phyloP scores from a whole-genome alignment of 139 green algal genomes.

The Ettlia oleoabundans region DNA sequence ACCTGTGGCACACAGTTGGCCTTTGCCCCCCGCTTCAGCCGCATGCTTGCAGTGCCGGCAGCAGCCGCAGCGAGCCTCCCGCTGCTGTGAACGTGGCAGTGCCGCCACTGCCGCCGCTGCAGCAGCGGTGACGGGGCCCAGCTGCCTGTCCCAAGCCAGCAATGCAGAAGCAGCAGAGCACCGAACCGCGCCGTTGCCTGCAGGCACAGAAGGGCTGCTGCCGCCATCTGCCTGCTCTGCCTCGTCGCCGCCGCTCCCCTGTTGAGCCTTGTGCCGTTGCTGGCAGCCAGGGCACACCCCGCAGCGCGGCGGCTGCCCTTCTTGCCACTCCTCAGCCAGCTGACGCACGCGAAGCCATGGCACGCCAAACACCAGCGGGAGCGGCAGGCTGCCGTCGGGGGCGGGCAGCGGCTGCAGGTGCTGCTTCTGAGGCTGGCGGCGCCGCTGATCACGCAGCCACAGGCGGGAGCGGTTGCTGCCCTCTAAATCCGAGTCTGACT shows the following conservation, averaged over 20 bases:
- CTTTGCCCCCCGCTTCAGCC: not conserved
- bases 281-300: slow-evolving; percentile 1
- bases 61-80: not conserved
- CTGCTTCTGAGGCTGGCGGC: not conserved
- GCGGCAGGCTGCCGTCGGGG: slow-evolving; percentile 16
- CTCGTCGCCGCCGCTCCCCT: not conserved
- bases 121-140: slow-evolving; percentile 17
- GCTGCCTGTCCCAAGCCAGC: slow-evolving; percentile 13
- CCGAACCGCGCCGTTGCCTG: not conserved
- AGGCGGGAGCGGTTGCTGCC: slow-evolving; percentile 23
- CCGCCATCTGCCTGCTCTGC: not conserved
- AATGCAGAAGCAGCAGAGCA: not conserved
- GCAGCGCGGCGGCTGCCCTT: not conserved
- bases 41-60: slow-evolving; percentile 14
- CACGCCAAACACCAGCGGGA: slow-evolving; percentile 7
- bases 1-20: slow-evolving; percentile 12
- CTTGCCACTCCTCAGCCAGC: not conserved
- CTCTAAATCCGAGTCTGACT: not conserved
- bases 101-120: not conserved
- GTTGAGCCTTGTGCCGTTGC: not conserved
- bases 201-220: too few relatives aligned
- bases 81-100: not conserved
- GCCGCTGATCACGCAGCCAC: slow-evolving; percentile 7
- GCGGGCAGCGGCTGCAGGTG: slow-evolving; percentile 22
- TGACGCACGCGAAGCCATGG: not conserved